phyloP scores from a whole-genome alignment of 2,329 filamentous ascomycete species.

The Esteya vermicola region DNA sequence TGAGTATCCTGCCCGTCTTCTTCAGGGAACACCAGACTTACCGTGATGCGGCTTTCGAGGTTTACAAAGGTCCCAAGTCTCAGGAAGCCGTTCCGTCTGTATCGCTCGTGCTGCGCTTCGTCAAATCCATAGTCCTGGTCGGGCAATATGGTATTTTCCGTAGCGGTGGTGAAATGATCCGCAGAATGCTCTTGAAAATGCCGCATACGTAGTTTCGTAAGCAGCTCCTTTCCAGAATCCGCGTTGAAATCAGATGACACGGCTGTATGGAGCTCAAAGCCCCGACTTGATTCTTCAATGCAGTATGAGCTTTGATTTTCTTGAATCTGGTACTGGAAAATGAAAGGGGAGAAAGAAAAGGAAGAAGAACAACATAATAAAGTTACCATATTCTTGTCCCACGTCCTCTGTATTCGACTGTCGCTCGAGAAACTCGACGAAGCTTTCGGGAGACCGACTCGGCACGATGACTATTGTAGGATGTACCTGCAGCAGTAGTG shows the following conservation, averaged over 20 bases:
- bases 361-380: neutral
- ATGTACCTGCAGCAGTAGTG: conserved; percentile 36
- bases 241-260: conserved; percentile 61
- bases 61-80: conserved; percentile 58
- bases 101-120: conserved; percentile 26
- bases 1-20: too few species aligned
- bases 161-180: conserved; percentile 32
- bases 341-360: too few species aligned
- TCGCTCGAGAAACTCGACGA: conserved; percentile 20
- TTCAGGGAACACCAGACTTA: too few species aligned
- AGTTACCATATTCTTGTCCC: neutral
- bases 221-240: conserved; percentile 49
- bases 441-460: conserved; percentile 26
- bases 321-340: too few species aligned
- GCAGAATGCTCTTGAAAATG: conserved; percentile 36
- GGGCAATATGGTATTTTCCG: conserved; percentile 7
- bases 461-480: conserved; percentile 42
- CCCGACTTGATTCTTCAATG: neutral
- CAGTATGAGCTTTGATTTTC: too few species aligned
- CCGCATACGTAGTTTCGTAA: conserved; percentile 43
- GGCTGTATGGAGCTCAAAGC: conserved; percentile 47
- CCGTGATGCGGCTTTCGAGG: conserved; percentile 57
- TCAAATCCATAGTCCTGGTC: conserved; percentile 17
- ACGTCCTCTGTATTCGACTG: neutral
- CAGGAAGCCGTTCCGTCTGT: conserved; percentile 48